phyloP scores from a whole-genome alignment of 768 basidiomycete genomes.

The Dentipellis sp. region DNA sequence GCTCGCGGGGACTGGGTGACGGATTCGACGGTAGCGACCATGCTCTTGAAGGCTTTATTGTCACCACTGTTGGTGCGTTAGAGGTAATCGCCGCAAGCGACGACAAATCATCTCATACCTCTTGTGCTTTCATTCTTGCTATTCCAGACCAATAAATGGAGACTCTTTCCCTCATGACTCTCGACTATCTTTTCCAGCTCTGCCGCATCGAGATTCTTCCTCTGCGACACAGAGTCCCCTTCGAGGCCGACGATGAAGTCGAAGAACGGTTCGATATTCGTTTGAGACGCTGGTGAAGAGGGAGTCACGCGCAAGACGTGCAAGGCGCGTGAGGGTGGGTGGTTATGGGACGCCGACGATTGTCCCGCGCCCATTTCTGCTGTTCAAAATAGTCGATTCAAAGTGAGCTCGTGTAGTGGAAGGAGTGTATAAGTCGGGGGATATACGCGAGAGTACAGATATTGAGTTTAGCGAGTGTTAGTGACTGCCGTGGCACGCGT shows the following conservation, averaged over 20 bases:
- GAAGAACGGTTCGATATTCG: slow-evolving; percentile 86
- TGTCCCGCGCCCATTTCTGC: slow-evolving; percentile 63
- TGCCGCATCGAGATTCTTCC: slow-evolving; percentile 52
- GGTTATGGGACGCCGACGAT: slow-evolving; percentile 37
- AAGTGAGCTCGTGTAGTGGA: too few species aligned
- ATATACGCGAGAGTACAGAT: too few species aligned
- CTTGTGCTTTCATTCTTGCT: slow-evolving; percentile 66
- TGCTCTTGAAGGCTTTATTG: slow-evolving; percentile 72
- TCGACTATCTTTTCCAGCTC: slow-evolving; percentile 79
- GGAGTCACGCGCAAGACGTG: slow-evolving; percentile 89
- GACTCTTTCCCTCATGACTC: slow-evolving; percentile 57
- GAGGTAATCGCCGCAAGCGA: not conserved
- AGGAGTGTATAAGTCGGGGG: too few species aligned
- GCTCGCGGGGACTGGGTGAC: slow-evolving; percentile 26
- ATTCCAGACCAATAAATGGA: slow-evolving; percentile 77
- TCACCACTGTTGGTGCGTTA: slow-evolving; percentile 48
- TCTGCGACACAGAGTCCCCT: slow-evolving; percentile 46
- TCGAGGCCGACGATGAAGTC: slow-evolving; percentile 94
- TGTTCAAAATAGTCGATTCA: too few species aligned
- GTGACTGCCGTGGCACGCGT: too few species aligned
- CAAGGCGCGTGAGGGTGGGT: slow-evolving; percentile 53
- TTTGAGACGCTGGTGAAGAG: slow-evolving; percentile 78
- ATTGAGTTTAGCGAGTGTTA: too few species aligned
- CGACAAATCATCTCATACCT: slow-evolving; percentile 33
- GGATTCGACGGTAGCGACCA: slow-evolving; percentile 51